Evolutionary conservation across 2,329 filamentous ascomycete species (phyloP).

Genomic region (Neofusicoccum cordaticola): DNA sequence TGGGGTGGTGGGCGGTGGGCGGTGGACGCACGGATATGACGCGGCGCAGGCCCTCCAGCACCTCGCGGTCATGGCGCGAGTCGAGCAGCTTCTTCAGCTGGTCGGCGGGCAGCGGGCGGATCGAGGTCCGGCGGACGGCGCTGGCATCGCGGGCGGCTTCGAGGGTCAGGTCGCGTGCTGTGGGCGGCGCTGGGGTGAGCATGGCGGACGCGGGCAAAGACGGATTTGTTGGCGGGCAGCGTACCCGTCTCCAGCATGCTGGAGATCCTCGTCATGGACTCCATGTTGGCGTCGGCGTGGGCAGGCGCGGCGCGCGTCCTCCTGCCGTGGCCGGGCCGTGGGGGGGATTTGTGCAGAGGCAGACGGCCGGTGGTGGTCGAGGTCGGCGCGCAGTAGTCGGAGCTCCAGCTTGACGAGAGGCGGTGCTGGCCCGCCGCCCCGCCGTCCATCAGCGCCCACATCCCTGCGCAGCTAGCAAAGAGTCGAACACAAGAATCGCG

Average conservation of each 20-base stretch:
- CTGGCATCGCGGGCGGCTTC: constrained; percentile 91
- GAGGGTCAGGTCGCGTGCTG: constrained; percentile 94
- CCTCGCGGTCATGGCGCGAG: constrained; percentile 87
- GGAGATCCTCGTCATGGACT: constrained; percentile 92
- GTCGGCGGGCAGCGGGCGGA: constrained; percentile 67
- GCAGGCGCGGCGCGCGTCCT: background rate
- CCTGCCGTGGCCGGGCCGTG: background rate
- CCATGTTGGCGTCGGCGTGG: constrained; percentile 58
- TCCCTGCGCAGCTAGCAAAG: background rate
- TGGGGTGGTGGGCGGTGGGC: constrained; percentile 18
- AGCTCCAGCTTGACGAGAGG: constrained; percentile 8
- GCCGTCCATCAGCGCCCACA: constrained; percentile 8
- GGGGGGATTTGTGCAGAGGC: constrained; percentile 4
- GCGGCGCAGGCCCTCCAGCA: constrained; percentile 84
- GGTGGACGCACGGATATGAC: constrained; percentile 70
- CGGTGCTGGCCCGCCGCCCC: background rate
- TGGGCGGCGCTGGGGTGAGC: constrained; percentile 20
- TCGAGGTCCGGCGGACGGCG: constrained; percentile 52
- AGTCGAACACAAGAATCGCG: background rate
- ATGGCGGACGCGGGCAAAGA: background rate
- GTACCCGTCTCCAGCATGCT: constrained; percentile 90
- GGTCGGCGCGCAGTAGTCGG: constrained; percentile 10
- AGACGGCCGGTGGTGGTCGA: background rate
- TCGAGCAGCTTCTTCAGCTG: constrained; percentile 95
- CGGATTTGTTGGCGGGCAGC: constrained; percentile 25